phyloP scores from a whole-genome alignment of 345 rosid species.

The Boechera divaricarpa region DNA sequence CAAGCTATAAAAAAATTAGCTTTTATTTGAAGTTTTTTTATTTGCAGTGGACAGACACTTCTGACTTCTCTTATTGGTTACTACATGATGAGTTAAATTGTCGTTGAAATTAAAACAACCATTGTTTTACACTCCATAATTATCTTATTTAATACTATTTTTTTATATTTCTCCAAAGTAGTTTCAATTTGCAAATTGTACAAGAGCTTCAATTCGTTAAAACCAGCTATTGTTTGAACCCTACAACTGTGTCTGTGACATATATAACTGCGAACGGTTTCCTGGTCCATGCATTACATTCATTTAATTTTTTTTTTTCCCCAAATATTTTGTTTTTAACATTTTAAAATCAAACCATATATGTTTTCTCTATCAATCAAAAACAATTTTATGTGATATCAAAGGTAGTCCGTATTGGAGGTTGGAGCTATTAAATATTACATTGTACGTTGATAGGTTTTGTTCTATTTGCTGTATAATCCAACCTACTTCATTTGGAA shows the following conservation, averaged over 20 bases:
- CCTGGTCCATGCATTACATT: constrained; percentile 1
- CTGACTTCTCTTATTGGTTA: too few species aligned
- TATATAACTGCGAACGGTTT: constrained; percentile 36
- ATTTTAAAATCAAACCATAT: background rate
- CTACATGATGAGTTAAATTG: background rate
- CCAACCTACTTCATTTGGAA: constrained; percentile 9
- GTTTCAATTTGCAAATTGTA: constrained; percentile 1
- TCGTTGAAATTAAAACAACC: background rate
- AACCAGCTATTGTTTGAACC: background rate
- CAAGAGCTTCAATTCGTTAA: constrained; percentile 1
- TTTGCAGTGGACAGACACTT: too few species aligned
- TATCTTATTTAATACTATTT: background rate
- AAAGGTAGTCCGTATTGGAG: constrained; percentile 8
- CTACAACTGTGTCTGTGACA: constrained; percentile 32
- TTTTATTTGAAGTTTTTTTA: too few species aligned
- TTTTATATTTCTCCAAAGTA: too few species aligned
- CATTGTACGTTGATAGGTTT: constrained; percentile 20
- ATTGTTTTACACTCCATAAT: background rate
- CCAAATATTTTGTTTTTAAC: background rate
- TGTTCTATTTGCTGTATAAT: background rate
- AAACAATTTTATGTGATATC: background rate
- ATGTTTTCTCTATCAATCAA: background rate
- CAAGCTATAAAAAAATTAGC: too few species aligned
- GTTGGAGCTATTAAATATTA: constrained; percentile 15
- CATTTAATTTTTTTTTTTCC: background rate